Conservation (phyloP, 2,329 filamentous ascomycete genomes). For the Geosmithia flava region DNA sequence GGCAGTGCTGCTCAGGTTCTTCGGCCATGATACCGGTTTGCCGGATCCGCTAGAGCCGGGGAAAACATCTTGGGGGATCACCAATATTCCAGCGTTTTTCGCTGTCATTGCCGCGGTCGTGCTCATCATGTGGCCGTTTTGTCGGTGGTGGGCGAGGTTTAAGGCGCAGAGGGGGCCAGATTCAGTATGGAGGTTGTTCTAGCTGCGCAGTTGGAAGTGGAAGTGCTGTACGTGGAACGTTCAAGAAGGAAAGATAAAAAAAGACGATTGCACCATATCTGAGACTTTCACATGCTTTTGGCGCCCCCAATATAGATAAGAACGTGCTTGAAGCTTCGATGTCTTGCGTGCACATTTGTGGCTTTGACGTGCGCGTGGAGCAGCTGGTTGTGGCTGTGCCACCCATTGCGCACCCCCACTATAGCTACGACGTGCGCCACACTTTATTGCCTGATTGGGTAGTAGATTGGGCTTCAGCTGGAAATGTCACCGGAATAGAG, state of each 20-base stretch:
- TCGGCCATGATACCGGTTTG: conserved; percentile 20
- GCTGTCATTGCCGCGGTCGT: conserved; percentile 20
- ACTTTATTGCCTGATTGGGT: background rate
- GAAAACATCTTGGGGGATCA: conserved; percentile 15
- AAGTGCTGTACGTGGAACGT: no score
- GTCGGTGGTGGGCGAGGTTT: conserved; percentile 27
- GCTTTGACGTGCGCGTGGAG: no score
- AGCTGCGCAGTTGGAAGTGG: no score
- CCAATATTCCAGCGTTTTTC: conserved; percentile 23
- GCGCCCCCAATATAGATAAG: no score
- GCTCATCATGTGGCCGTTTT: conserved; percentile 26
- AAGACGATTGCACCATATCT: no score
- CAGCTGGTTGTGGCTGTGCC: no score
- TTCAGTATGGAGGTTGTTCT: conserved; percentile 35
- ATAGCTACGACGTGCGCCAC: background rate
- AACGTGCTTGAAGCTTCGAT: no score
- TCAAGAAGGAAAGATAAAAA: no score
- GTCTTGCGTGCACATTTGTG: no score
- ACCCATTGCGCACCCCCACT: no score
- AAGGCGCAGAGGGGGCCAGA: conserved; percentile 26
- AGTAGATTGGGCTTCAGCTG: background rate
- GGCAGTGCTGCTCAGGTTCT: conserved; percentile 10
- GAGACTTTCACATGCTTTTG: no score
- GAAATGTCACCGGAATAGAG: background rate
- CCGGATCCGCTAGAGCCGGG: conserved; percentile 12